A percentile compares a stretch with the other conserved stretches of the same genome.
These are phyloP conservation scores for Salix udensis DNA, from an alignment of 345 rosid species.

Conservation along the genomic window DNA sequence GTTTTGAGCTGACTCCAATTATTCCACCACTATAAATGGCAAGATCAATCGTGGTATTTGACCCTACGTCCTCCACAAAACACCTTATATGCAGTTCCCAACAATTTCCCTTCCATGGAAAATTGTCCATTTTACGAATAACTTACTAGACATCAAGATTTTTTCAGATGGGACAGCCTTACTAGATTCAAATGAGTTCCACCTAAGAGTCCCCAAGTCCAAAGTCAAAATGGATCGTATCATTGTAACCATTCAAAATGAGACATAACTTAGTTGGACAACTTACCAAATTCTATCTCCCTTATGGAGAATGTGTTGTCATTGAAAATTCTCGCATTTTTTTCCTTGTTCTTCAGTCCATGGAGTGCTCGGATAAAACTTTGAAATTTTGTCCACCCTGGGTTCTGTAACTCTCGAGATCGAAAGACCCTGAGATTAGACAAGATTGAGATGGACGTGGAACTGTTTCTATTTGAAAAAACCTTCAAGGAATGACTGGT, in stretches of 20 bases:
- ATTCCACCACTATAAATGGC: constrained; percentile 40
- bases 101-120: constrained; percentile 44
- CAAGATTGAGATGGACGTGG: constrained; percentile 6
- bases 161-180: constrained; percentile 1
- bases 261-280: neutral
- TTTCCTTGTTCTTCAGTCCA: neutral
- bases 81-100: constrained; percentile 27
- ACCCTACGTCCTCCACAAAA: constrained; percentile 45
- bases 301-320: neutral
- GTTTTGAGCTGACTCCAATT: constrained; percentile 31
- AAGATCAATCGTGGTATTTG: constrained; percentile 44
- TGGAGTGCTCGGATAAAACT: neutral
- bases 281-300: neutral
- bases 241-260: constrained; percentile 28
- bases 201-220: constrained; percentile 34
- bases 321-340: neutral
- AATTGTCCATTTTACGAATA: constrained; percentile 31
- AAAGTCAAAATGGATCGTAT: constrained; percentile 35
- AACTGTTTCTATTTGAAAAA: neutral
- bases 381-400: neutral
- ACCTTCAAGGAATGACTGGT: neutral
- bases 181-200: constrained; percentile 31
- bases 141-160: constrained; percentile 34
- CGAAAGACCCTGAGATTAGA: neutral
- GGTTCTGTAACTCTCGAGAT: neutral